Base-by-base conservation (phyloP, 176 grass and related monocot species). In the Neostapfia colusana region DNA sequence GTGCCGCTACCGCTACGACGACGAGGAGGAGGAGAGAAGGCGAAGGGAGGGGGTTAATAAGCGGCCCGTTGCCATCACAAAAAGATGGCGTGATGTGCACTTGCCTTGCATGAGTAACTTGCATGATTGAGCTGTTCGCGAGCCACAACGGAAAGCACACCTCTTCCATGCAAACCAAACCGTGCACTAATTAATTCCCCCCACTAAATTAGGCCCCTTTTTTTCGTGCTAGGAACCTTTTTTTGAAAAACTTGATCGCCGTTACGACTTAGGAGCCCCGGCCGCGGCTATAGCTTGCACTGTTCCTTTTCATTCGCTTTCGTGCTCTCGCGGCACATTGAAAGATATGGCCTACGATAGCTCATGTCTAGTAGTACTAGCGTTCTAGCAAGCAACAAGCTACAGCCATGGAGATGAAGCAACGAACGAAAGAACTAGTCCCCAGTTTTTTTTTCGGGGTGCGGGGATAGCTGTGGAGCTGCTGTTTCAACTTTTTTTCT, bases 41-140 rank as follows among this genome's bases (percentile, higher is more conserved):
- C 6, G 38, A 17, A 7, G 48, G 20, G 48, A 7, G 17, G 17
- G 48, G 7, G 10, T 54, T 54, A 54, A 10, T 10, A 23, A 54
- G 67, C 67, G 73, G 73, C 51, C 51, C 36, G 83, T 79, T 40
- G 74, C 74, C 41, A 43, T 82, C 87, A 36, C 21, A 20, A 84
- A 85, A 82, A 56, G 83, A 78, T 82, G 82, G 78, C 75, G 79
- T 86, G 84, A 83, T 41, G 74, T 59, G 75, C 80, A 80, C 83
- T 86, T 83, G 83, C 46, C 84, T 83, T 90, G 74, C 79, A 69
- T 82, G 66, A 74, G 75, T 75, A 74, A 79, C 35, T 51, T 75
- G 83, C 75, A 90, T 90, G 79, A 90, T 90, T 86, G 80, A 80
- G 64, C 59, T 21, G 38, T 59, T 76, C 45, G 56, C 70, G 67